Evolutionary conservation across 2,329 filamentous ascomycete genomes (phyloP).

Genomic region (Trichoderma oligosporum): DNA sequence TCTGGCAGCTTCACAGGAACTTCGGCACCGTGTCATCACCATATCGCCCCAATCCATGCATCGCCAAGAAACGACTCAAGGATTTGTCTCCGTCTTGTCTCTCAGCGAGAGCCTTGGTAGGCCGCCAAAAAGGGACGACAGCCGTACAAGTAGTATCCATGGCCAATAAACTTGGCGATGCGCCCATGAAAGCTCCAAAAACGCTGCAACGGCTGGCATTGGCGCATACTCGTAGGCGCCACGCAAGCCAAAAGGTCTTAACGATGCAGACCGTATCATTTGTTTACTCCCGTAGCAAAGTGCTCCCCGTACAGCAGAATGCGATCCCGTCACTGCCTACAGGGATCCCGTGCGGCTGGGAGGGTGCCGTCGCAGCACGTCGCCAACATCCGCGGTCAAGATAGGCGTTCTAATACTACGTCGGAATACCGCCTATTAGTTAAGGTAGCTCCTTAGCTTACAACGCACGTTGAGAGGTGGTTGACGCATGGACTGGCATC

Average conservation of each 20-base stretch:
- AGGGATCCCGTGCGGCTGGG: conserved; percentile 13
- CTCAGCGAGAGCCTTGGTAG: conserved; percentile 9
- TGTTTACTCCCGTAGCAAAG: background rate
- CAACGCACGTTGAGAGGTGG: background rate
- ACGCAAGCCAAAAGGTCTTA: background rate
- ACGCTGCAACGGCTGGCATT: conserved; percentile 1
- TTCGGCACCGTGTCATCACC: background rate
- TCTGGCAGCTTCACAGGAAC: background rate
- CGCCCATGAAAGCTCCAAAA: background rate
- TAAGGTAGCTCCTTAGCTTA: background rate
- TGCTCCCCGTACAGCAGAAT: background rate
- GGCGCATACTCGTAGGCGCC: background rate
- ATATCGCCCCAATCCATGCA: background rate
- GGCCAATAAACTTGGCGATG: background rate
- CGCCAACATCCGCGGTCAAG: conserved; percentile 13
- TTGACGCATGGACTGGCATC: background rate
- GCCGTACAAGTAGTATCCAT: background rate
- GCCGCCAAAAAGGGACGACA: conserved; percentile 1
- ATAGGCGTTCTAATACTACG: background rate
- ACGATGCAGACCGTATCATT: background rate
- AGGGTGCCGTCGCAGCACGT: conserved; percentile 1
- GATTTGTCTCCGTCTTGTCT: background rate
- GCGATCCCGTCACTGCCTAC: background rate
- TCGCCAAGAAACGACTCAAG: conserved; percentile 10
- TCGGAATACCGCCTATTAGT: background rate